These are phyloP conservation scores for Fusarium abutilonis DNA, from an alignment of 2,329 filamentous ascomycete species.

Conservation along the genomic window DNA sequence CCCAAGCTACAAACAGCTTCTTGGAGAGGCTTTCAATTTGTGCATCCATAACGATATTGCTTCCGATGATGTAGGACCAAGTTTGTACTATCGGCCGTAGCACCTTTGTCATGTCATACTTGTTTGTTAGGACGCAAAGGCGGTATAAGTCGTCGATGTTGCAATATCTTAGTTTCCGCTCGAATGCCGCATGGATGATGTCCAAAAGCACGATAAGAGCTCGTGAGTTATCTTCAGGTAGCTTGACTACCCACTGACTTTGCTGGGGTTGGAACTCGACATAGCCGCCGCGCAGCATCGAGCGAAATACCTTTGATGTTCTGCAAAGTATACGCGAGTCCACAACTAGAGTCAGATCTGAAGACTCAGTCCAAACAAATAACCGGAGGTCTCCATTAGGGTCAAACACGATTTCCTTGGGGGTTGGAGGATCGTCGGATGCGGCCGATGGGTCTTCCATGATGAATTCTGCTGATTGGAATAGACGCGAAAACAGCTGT, in stretches of 20 bases:
- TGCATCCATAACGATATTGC: no score
- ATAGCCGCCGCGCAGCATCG: neutral
- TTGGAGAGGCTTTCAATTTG: neutral
- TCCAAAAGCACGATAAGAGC: neutral
- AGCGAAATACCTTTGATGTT: neutral
- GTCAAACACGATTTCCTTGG: neutral
- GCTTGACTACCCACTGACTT: neutral
- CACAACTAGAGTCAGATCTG: neutral
- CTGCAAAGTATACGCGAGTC: neutral
- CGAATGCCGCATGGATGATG: neutral
- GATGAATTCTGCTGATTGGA: neutral
- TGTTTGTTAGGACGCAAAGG: constrained; percentile 6
- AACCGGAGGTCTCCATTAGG: neutral
- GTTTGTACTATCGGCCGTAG: neutral
- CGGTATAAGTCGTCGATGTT: neutral
- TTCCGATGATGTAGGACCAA: neutral
- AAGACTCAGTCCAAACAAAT: neutral
- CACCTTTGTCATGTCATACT: constrained; percentile 3
- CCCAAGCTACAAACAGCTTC: constrained; percentile 11
- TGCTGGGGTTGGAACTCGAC: neutral
- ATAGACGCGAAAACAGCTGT: no score
- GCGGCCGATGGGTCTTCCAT: neutral
- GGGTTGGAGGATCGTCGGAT: neutral
- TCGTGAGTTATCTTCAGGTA: neutral
- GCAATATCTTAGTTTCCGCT: neutral